phyloP scores from a whole-genome alignment of 1,139 yeast species.

The Pichia sp. region DNA sequence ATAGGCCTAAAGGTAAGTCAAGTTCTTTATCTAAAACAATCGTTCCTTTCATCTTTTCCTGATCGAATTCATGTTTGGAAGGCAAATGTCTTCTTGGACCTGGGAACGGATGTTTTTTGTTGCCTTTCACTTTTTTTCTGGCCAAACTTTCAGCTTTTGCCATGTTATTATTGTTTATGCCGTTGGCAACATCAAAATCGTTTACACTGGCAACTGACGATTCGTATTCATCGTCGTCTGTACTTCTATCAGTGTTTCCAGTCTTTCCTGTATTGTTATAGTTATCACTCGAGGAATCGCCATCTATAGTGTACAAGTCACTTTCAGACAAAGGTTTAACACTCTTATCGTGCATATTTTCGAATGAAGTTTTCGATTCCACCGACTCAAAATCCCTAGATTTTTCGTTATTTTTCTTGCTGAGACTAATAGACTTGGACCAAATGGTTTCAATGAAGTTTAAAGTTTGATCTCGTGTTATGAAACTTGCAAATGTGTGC shows the following conservation, averaged over 20 bases:
- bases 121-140: background rate
- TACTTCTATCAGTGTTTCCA: background rate
- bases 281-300: conserved; percentile 17
- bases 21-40: conserved; percentile 32
- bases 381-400: conserved; percentile 24
- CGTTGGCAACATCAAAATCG: background rate
- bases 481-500: conserved; percentile 81
- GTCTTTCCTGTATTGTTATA: conserved; percentile 5
- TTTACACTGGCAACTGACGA: background rate
- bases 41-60: conserved; percentile 30
- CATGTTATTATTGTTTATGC: no score
- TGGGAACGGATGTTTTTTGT: conserved; percentile 30
- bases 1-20: conserved; percentile 47
- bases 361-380: conserved; percentile 13
- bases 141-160: background rate
- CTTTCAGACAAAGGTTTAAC: conserved; percentile 25
- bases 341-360: conserved; percentile 7
- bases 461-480: conserved; percentile 74
- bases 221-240: conserved; percentile 13
- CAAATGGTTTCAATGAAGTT: conserved; percentile 63
- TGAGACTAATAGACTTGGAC: conserved; percentile 37
- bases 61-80: conserved; percentile 29
- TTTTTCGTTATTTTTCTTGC: conserved; percentile 26
- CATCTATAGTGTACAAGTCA: conserved; percentile 39
- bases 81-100: conserved; percentile 40